Base-by-base conservation (phyloP, 2,329 filamentous ascomycete genomes). In the Chrysoporthe austroafricana region DNA sequence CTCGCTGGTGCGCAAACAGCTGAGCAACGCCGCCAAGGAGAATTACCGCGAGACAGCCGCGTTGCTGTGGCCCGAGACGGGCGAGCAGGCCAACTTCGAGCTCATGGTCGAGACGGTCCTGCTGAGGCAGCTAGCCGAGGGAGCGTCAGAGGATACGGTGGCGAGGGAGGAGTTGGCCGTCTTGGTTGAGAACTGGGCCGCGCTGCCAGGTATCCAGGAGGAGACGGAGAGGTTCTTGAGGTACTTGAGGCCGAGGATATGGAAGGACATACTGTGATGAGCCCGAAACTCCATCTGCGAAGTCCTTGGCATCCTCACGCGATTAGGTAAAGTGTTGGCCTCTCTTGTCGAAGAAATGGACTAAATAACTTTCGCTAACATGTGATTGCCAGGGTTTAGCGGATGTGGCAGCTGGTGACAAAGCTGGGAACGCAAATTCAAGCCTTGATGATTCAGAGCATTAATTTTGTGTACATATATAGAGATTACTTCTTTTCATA, bases 31-130 rank as follows among this genome's bases (percentile, higher is more conserved):
- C 8, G 68, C 68, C 58, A 67, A 60, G 58, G 68, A 69, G 21
- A 65, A 65, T 52, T 69, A 42, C 62, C 68, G 68, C n/a, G 68
- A 69, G 65, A 69, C 68, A 2, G 50, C 60, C 5, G 57, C 66
- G 11, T 65, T 69, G 8, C 66, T 67, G 32, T 67, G 66, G 58
- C 68, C 68, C 26, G 68, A 69, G 68, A 67, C 68, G 36, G 68
- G 68, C 36, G 68, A 69, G 62, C 68, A 69, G 58, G 68, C 68
- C 36, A 67, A 69, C 62, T 69, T 69, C 13, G 68, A 69, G 68
- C 62, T 69, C 8, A 59, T 69, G 62, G 66, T 69, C 52, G 68
- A 69, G 65, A 69, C 68, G 14, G 68, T 69, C 46, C 63, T 69
- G 65, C 65, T 69, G 56, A 43, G 68, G 11, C 44, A 56, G 14